Percentiles rank a stretch among this genome's conserved stretches.
Evolutionary conservation across 169 alveolate genomes (phyloP).

Genomic region (Eimeria acervulina): DNA sequence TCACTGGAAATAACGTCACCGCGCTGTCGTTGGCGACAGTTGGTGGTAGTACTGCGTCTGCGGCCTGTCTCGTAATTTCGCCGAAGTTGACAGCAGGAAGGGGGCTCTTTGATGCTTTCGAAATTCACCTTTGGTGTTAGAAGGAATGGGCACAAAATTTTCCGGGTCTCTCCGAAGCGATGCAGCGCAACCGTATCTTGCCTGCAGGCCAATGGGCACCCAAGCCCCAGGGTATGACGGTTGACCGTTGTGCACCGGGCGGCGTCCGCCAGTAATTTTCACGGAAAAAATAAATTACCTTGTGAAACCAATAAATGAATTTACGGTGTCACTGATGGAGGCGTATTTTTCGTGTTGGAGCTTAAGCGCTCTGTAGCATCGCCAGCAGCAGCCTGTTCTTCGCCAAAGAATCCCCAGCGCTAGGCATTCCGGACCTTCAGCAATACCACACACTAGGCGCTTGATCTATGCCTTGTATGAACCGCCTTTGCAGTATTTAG

Average conservation of each 20-base stretch:
- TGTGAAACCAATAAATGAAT: neutral
- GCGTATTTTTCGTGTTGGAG: neutral
- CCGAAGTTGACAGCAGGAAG: neutral
- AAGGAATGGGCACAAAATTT: neutral
- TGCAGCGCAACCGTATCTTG: neutral
- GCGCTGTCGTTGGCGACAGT: neutral
- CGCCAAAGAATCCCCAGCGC: constrained; percentile 29
- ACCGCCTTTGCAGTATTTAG: neutral
- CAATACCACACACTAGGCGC: neutral
- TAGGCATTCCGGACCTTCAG: constrained; percentile 25
- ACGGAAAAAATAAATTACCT: neutral
- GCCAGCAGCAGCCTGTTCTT: constrained; percentile 16
- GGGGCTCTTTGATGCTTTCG: neutral
- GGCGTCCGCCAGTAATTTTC: neutral
- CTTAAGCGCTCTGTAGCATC: neutral
- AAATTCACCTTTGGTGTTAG: neutral
- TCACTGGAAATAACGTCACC: neutral
- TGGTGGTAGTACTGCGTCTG: neutral
- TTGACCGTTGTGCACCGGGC: constrained; percentile 39
- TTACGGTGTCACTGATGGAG: neutral
- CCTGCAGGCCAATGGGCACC: constrained; percentile 70
- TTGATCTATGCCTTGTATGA: neutral
- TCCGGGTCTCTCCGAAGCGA: neutral
- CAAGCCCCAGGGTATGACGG: constrained; percentile 64
- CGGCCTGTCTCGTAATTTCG: neutral